phyloP scores from a whole-genome alignment of 768 basidiomycete genomes.

The Rhodotorula taiwanensis region DNA sequence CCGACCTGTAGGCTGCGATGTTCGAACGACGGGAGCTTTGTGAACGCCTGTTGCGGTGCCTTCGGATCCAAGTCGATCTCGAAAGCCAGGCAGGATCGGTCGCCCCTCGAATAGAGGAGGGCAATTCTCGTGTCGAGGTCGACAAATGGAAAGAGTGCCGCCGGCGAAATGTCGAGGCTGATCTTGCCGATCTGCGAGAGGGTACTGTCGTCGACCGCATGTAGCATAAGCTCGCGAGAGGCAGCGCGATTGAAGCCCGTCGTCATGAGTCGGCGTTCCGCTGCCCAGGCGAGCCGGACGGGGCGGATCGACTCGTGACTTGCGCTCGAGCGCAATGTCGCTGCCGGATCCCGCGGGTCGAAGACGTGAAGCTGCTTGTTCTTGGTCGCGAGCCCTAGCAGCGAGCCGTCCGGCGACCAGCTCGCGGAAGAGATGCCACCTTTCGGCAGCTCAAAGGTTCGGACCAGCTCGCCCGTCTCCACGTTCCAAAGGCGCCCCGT shows the following conservation, averaged over 20 bases:
- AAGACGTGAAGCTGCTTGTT: conserved; percentile 43
- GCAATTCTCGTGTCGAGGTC: conserved; percentile 46
- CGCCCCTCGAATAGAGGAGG: conserved; percentile 46
- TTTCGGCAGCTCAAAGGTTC: conserved; percentile 29
- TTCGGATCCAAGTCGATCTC: conserved; percentile 38
- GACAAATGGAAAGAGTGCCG: conserved; percentile 44
- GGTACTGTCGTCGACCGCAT: conserved; percentile 18
- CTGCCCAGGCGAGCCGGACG: conserved; percentile 44
- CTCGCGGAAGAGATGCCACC: conserved; percentile 42
- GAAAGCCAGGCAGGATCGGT: conserved; percentile 43
- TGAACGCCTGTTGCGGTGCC: conserved; percentile 22
- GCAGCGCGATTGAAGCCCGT: conserved; percentile 46
- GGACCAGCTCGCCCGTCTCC: conserved; percentile 23
- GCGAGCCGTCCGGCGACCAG: conserved; percentile 41
- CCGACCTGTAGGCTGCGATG: conserved; percentile 43
- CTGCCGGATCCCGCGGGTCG: conserved; percentile 42
- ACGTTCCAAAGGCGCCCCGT: conserved; percentile 43
- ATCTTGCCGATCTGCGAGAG: conserved; percentile 34
- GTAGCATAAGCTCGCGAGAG: conserved; percentile 44
- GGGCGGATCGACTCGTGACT: conserved; percentile 45
- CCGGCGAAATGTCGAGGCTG: conserved; percentile 45
- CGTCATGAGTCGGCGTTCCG: conserved; percentile 40
- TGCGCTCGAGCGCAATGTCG: conserved; percentile 23
- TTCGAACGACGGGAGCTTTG: conserved; percentile 44
- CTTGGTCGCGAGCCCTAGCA: conserved; percentile 45